Base-by-base conservation (phyloP, 2,329 filamentous ascomycete species). In the Trichoderma citrinoviride region DNA sequence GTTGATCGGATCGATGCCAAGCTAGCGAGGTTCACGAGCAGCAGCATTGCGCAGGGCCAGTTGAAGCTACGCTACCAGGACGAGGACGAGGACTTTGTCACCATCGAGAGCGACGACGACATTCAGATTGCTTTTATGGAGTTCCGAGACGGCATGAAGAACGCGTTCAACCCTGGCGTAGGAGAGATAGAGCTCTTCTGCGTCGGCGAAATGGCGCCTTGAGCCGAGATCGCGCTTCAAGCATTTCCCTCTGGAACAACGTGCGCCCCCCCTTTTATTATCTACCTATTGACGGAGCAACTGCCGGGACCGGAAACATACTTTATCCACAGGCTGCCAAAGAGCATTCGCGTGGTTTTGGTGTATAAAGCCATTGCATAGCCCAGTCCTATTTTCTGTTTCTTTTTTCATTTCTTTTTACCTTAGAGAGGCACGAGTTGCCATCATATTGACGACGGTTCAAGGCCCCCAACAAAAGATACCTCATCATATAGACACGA, bases 1-100 rank as follows among this genome's bases (percentile, higher is more conserved):
- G 93, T 95, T 68, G 95, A 98, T 74, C 90, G 95, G 12, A 97
- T 99, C 71, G 95, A 99, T 73, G 92, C 93, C 29, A 99, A 99
- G 77, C 85, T 99, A 65, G 90, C 90, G 66, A 88, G 92, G 63
- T 93, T 93, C 71, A 96, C 92, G 21, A 89, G 85, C 70, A 90
- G 91, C 74, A 93, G 90, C 61, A 93, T 97, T 72, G 88, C 88
- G 70, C 90, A 87, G 73, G 91, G 92, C 67, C 89, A 90, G 69
- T 87, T 97, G 71, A 92, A 93, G 78, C 81, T 99, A 64, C 91
- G 93, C 67, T 99, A 98, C 77, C 86, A 89, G 58, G 95, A 99
- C 73, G 90, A 93, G 73, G 95, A 99, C 70, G 91, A 91, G 55
- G 95, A 98, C 73, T 94, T 90, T 74, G 91, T 99, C 67, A 93